Base-by-base conservation (phyloP, 2,329 filamentous ascomycete species). In the Boeremia exigua region DNA sequence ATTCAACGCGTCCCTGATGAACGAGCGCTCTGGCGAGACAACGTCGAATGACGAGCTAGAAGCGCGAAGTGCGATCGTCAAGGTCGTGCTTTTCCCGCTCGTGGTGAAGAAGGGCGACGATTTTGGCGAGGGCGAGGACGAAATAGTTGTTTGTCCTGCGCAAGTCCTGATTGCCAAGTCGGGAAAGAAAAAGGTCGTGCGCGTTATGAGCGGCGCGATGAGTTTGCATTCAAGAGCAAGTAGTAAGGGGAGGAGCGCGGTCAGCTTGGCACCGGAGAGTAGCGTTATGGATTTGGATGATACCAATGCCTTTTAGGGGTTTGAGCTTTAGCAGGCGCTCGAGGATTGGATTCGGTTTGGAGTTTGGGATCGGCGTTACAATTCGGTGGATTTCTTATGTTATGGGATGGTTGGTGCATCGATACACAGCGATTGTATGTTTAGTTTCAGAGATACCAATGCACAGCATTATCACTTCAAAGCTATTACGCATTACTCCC, bases 41-140 rank as follows among this genome's bases (percentile, higher is more conserved):
- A 82, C 75, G 29, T 87, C 86, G 23, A 94, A 95, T 69, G 89
- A 94, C 62, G 90, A 94, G 48, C 85, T 96, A 23, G 90, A 98
- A 76, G 81, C 82, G 6, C 84, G 88, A 58, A 83, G 86, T 36
- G 88, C 92, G 25, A 86, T 94, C 15, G 92, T 99, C 36, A 90
- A 95, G 64, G 86, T 96, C 59, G 93, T 99, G 2, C 85, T 99
- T 36, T 99, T 99, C 81, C 96, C 96, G 9, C 84, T 98, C 1
- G 94, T 99, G 15, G 91, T 98, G 67, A 96, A 96, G 80, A 96
- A 95, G 80, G 94, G 93, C 48, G 91, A 96, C 69, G 94, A 98
- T 72, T 81, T 82, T 36, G 95, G 93, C 23, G 84, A 89, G 48
- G 94, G 93, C 50, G 92, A 97, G 50, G 92, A 97, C 64, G 93